Evolutionary conservation across 169 alveolate genomes (phyloP).

Genomic region (Babesia bigemina): DNA sequence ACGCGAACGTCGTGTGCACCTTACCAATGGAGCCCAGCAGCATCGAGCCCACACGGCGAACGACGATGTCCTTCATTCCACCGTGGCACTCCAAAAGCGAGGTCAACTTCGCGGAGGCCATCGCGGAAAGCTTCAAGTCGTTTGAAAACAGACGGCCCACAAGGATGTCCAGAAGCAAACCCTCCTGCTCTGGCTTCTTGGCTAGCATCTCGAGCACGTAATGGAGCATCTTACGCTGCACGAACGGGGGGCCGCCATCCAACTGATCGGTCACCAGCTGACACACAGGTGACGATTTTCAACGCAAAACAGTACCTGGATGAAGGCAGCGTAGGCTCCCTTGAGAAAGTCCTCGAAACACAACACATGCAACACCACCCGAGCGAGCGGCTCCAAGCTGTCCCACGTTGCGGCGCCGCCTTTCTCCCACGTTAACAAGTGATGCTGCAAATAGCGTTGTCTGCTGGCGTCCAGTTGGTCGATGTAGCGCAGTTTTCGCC

Average conservation of each 20-base stretch:
- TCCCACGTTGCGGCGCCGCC: constrained; percentile 37
- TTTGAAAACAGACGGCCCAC: constrained; percentile 9
- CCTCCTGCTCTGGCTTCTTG: constrained; percentile 69
- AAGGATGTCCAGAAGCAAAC: constrained; percentile 38
- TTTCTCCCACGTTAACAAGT: constrained; percentile 12
- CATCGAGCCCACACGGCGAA: constrained; percentile 16
- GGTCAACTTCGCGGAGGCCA: constrained; percentile 44
- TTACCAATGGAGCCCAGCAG: constrained; percentile 12
- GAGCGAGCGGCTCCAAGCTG: constrained; percentile 33
- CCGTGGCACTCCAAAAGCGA: constrained; percentile 49
- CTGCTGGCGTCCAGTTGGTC: constrained; percentile 32
- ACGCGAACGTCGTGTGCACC: neutral
- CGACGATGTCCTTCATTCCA: constrained; percentile 57
- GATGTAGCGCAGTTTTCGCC: constrained; percentile 49
- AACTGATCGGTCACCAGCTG: constrained; percentile 57
- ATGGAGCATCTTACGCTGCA: constrained; percentile 47
- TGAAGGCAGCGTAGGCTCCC: constrained; percentile 60
- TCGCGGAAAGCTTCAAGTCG: constrained; percentile 43
- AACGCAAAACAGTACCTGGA: constrained; percentile 42
- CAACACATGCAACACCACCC: constrained; percentile 36
- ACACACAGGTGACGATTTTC: neutral
- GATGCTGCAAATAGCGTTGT: constrained; percentile 4
- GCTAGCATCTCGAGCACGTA: constrained; percentile 59
- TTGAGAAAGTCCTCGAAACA: constrained; percentile 64
- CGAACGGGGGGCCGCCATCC: constrained; percentile 44